A percentile compares a stretch with the other conserved stretches of the same genome.
Evolutionary conservation across 2,329 filamentous ascomycete species (phyloP).

Genomic region (Xylaria sp.): DNA sequence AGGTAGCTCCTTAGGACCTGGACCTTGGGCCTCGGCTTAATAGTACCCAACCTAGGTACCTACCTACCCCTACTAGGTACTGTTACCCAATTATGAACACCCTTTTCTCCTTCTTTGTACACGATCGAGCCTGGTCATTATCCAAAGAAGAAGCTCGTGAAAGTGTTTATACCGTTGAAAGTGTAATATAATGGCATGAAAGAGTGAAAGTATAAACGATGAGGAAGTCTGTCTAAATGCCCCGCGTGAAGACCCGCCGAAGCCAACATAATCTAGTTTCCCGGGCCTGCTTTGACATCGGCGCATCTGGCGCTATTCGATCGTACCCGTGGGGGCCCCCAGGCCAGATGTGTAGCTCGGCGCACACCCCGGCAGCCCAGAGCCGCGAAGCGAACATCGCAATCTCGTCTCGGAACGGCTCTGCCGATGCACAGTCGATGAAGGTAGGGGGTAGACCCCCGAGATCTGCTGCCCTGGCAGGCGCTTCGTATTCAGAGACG

Average conservation of each 20-base stretch:
- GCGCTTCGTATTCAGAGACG: constrained; percentile 42
- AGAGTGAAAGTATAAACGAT: too few relatives aligned
- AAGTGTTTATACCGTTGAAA: neutral
- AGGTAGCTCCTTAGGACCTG: neutral
- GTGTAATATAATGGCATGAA: neutral
- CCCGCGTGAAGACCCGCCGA: constrained; percentile 35
- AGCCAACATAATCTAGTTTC: constrained; percentile 40
- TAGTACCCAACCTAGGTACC: too few relatives aligned
- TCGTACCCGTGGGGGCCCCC: constrained; percentile 44
- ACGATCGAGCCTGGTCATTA: constrained; percentile 1
- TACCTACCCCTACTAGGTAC: too few relatives aligned
- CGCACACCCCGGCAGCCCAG: constrained; percentile 42
- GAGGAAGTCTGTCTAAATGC: constrained; percentile 14
- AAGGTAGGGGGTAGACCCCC: constrained; percentile 41
- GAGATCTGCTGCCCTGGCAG: constrained; percentile 40
- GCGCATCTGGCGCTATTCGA: constrained; percentile 37
- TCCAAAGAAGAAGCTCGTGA: neutral
- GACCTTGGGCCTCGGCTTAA: neutral
- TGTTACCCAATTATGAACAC: too few relatives aligned
- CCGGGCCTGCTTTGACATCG: constrained; percentile 39
- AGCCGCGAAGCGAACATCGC: constrained; percentile 43
- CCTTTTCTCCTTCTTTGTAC: neutral
- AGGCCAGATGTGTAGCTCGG: constrained; percentile 45
- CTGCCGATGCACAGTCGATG: constrained; percentile 44
- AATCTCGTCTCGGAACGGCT: constrained; percentile 44